A percentile compares a stretch with the other conserved stretches of the same genome.
Conservation (phyloP, 805 yeast species). For the Saturnispora kantuleensis region DNA sequence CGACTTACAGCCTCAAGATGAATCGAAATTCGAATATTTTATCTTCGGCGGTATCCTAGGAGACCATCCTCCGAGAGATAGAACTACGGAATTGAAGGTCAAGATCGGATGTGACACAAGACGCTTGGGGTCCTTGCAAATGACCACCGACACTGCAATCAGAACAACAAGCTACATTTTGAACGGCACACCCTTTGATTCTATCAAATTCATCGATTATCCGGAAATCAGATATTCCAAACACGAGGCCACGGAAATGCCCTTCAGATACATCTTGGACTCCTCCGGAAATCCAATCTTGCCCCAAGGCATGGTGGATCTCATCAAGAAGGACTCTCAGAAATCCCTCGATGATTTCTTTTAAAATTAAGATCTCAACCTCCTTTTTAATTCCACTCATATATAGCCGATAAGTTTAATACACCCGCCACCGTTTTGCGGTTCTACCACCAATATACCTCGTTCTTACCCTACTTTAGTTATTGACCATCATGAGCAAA, state of each 20-base stretch:
- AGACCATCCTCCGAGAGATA: conserved; percentile 86
- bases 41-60: conserved; percentile 96
- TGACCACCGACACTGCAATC: conserved; percentile 97
- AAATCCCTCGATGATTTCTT: conserved; percentile 68
- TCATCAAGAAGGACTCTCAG: conserved; percentile 79
- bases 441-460: background rate
- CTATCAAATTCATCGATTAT: conserved; percentile 78
- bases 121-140: conserved; percentile 78
- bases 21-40: conserved; percentile 63
- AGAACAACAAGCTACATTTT: conserved; percentile 79
- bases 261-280: conserved; percentile 80
- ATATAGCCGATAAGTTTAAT: background rate
- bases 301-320: conserved; percentile 84
- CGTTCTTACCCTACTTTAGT: background rate
- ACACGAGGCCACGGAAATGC: conserved; percentile 95
- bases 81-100: conserved; percentile 78
- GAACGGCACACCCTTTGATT: conserved; percentile 51
- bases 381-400: background rate
- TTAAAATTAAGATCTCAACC: conserved; percentile 8
- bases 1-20: conserved; percentile 68
- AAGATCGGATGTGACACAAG: conserved; percentile 82
- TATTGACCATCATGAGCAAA: background rate
- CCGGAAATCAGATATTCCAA: conserved; percentile 87
- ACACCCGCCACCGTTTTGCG: background rate
- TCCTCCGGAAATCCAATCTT: conserved; percentile 60